Conservation (phyloP, 2,329 filamentous ascomycete species). For the Bipolaris zeicola region DNA sequence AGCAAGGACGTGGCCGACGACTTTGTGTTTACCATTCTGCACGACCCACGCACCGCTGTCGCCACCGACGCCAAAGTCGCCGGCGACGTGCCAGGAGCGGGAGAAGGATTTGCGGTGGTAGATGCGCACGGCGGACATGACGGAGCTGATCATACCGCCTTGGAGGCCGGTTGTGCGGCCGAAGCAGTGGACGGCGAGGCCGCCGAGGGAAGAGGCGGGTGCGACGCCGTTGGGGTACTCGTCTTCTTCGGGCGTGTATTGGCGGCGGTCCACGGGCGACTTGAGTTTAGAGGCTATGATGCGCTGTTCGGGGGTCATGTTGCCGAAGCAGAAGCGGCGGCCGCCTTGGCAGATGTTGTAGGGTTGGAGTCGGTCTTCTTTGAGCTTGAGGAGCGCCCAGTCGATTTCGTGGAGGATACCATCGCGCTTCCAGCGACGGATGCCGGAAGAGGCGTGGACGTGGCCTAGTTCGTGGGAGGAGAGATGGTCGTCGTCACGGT, state of each 20-base stretch:
- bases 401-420: slow-evolving; percentile 88
- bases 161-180: slow-evolving; percentile 86
- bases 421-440: slow-evolving; percentile 73
- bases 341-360: slow-evolving; percentile 71
- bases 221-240: slow-evolving; percentile 64
- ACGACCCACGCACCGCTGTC: slow-evolving; percentile 95
- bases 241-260: slow-evolving; percentile 46
- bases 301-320: slow-evolving; percentile 34
- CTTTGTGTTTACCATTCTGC: slow-evolving; percentile 74
- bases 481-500: slow-evolving; percentile 78
- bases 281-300: slow-evolving; percentile 41
- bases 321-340: slow-evolving; percentile 44
- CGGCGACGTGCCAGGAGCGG: slow-evolving; percentile 68
- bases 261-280: slow-evolving; percentile 42
- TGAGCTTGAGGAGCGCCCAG: slow-evolving; percentile 88
- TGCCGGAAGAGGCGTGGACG: slow-evolving; percentile 87
- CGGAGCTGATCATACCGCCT: slow-evolving; percentile 75
- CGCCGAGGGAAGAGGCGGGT: slow-evolving; percentile 67
- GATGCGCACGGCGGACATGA: slow-evolving; percentile 84
- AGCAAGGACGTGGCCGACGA: slow-evolving; percentile 89
- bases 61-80: slow-evolving; percentile 74
- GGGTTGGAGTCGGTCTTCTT: slow-evolving; percentile 70
- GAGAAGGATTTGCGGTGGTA: slow-evolving; percentile 82
- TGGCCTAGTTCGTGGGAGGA: slow-evolving; percentile 80
- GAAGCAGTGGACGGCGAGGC: slow-evolving; percentile 82